Evolutionary conservation across 2,329 filamentous ascomycete genomes (phyloP), one percentile per base, ranked within the genome.

Genomic region (Claviceps pazoutovae): DNA sequence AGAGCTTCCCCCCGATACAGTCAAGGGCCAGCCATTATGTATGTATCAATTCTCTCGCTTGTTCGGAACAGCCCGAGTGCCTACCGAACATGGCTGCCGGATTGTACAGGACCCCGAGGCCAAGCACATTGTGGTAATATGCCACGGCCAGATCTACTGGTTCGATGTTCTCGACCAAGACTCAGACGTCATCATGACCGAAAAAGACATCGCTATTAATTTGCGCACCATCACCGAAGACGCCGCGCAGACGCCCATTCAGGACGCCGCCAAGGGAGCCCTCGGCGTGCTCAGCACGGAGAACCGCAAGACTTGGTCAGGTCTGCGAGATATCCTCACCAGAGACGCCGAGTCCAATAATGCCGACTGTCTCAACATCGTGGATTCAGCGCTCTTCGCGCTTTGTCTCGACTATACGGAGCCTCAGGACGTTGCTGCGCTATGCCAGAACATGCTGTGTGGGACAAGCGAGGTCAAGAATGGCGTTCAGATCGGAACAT

Each of bases 371-470:
- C 75, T 98, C n/a, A 84, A 84, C 58, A 95, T 97, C 59, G 87
- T 98, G 46, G 93, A 98, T 66, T 90, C 89, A 2, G 89, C 93
- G 0, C 74, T 98, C 0, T 98, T 97, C 62, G 80, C 95, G 17
- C 75, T 98, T 2, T 97, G 90, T 59, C 74, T 98, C 4, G 93
- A 98, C 67, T 93, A 95, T 61, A 88, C 88, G 0, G 90, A 95
- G 64, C 90, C 93, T 0, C 71, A 76, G 1, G 88, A 80, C 46
- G 85, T 83, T 1, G 83, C 88, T 0, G 86, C 88, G 36, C 78
- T 97, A n/a, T 96, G 90, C 67, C 89, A 88, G 64, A 98, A 97
- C 67, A 97, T 98, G 91, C 84, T 98, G 13, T 97, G 93, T 62
- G 93, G 93, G 45, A 95, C 89, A 0, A 95, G 85, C 59, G 83